phyloP scores from a whole-genome alignment of 2,329 filamentous ascomycete species.

The Penicillium sclerotiorum region DNA sequence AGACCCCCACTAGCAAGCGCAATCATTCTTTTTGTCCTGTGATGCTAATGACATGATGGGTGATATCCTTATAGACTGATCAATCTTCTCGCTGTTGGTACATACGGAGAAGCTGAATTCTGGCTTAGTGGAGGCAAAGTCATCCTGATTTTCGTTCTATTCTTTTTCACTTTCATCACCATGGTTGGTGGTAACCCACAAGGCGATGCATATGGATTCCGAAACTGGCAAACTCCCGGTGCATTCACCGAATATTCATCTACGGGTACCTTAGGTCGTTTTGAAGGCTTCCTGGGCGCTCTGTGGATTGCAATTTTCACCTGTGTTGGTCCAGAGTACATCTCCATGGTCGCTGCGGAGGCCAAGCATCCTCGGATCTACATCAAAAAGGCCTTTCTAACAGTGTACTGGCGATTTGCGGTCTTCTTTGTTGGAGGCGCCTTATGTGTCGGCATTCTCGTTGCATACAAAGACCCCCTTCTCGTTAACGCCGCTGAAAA shows the following conservation, averaged over 20 bases:
- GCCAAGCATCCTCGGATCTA: conserved; percentile 67
- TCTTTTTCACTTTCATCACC: conserved; percentile 74
- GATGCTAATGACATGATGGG: not conserved
- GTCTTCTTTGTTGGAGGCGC: conserved; percentile 74
- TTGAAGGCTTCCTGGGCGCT: conserved; percentile 63
- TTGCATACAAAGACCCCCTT: conserved; percentile 63
- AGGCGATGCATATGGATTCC: conserved; percentile 70
- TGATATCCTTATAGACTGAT: conserved; percentile 49
- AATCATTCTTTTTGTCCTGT: not conserved
- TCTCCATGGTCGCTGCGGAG: conserved; percentile 64
- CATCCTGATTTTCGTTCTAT: conserved; percentile 66
- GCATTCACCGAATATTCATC: conserved; percentile 67
- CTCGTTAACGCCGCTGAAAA: conserved; percentile 15
- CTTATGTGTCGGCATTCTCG: conserved; percentile 68
- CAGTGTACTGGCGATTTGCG: conserved; percentile 75
- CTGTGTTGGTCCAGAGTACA: conserved; percentile 66
- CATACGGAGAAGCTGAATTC: conserved; percentile 66
- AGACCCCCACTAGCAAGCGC: not conserved
- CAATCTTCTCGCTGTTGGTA: conserved; percentile 70
- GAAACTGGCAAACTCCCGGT: conserved; percentile 63
- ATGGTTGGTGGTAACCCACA: conserved; percentile 79
- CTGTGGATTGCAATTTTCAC: conserved; percentile 69
- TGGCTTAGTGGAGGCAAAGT: conserved; percentile 61
- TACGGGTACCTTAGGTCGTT: conserved; percentile 62
- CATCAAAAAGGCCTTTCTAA: conserved; percentile 73